Conservation (phyloP, 257 asterid genomes). For the Handroanthus guayacan region DNA sequence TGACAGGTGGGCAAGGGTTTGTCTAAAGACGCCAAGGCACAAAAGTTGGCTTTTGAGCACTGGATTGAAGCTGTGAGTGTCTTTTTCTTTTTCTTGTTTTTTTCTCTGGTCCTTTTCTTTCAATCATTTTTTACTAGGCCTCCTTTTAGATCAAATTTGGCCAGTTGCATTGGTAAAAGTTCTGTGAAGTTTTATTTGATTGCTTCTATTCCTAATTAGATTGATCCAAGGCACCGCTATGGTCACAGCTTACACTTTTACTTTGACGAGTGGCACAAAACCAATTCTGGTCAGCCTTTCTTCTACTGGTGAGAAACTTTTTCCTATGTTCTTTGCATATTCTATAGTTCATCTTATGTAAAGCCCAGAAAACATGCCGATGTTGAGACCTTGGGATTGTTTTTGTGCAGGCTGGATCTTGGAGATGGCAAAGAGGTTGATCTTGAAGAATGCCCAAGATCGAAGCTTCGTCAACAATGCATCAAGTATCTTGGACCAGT, state of each 20-base stretch:
- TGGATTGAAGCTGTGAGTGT: conserved; percentile 80
- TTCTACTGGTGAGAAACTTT: conserved; percentile 64
- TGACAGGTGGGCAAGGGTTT: conserved; percentile 77
- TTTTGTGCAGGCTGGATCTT: conserved; percentile 64
- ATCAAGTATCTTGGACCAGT: conserved; percentile 76
- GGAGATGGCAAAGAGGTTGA: conserved; percentile 74
- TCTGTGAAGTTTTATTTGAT: not conserved
- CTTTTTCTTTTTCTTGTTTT: not conserved
- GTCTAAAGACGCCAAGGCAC: conserved; percentile 66
- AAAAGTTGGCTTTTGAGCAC: conserved; percentile 72
- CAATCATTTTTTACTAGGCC: not conserved
- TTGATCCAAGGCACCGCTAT: conserved; percentile 78
- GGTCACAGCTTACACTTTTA: conserved; percentile 64
- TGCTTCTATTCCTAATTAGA: conserved; percentile 32
- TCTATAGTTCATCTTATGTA: not conserved
- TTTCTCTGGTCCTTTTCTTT: not conserved
- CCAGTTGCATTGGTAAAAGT: not conserved
- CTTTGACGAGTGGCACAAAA: conserved; percentile 59
- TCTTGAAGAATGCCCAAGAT: conserved; percentile 60
- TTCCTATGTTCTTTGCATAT: not conserved
- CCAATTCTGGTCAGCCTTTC: conserved; percentile 66
- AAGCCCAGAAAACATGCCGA: not conserved
- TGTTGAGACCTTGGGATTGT: not conserved
- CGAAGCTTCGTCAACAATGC: conserved; percentile 58
- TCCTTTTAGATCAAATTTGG: not conserved